Percentiles rank a stretch among this genome's conserved stretches.
Conservation (phyloP, 805 yeast species). For the Nematodospora valgi region DNA sequence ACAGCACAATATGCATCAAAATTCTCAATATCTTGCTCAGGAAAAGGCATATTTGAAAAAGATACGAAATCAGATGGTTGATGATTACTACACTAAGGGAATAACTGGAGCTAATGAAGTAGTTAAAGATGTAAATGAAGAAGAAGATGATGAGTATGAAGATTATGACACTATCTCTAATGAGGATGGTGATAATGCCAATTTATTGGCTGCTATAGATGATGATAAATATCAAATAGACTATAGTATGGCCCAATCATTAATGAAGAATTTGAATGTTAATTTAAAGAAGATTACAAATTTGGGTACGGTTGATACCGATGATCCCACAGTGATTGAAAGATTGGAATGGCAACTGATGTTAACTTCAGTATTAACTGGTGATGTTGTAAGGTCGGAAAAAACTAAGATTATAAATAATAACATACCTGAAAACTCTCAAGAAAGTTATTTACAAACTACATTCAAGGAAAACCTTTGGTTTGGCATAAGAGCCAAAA, state of each 20-base stretch:
- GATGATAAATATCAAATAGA: constrained; percentile 49
- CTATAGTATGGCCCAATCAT: constrained; percentile 34
- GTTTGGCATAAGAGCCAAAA: constrained; percentile 82
- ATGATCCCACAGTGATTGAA: constrained; percentile 57
- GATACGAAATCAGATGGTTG: constrained; percentile 56
- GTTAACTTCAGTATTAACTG: constrained; percentile 85
- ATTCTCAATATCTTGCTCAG: constrained; percentile 48
- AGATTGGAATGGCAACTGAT: constrained; percentile 95
- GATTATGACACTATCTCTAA: constrained; percentile 2
- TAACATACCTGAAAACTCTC: constrained; percentile 30
- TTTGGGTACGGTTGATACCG: constrained; percentile 35
- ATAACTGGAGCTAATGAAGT: constrained; percentile 41
- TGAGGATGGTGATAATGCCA: constrained; percentile 15
- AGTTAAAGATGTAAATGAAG: constrained; percentile 18
- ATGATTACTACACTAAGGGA: constrained; percentile 72
- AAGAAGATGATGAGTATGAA: constrained; percentile 16
- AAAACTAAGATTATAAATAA: constrained; percentile 70
- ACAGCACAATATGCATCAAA: constrained; percentile 10
- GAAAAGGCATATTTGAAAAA: constrained; percentile 64
- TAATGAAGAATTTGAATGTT: constrained; percentile 27
- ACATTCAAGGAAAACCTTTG: constrained; percentile 72
- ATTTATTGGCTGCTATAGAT: constrained; percentile 38
- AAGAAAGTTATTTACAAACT: constrained; percentile 50
- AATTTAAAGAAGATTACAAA: constrained; percentile 28
- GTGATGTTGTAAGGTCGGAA: constrained; percentile 90